Evolutionary conservation across 1,284 basidiomycete species (phyloP), one percentile per base, ranked within the genome.

Genomic region (Amylostereum chailletii): DNA sequence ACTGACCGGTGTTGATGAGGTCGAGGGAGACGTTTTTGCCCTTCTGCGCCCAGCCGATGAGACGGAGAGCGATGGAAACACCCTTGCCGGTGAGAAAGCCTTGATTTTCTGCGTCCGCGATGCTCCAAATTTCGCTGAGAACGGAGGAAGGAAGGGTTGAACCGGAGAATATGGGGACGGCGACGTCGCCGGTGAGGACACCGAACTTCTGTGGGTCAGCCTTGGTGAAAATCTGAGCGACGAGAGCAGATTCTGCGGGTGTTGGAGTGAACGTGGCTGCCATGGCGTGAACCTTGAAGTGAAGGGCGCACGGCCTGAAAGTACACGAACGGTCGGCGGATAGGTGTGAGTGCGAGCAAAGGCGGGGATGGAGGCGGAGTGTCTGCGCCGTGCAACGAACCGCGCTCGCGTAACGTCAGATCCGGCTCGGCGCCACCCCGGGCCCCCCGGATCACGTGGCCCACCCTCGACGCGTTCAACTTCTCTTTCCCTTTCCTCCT

Each of bases 31-130:
- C 66, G 56, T 75, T 74, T 61, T 90, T 84, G 49, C 94, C 92
- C 55, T 85, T 83, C 72, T 99, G 96, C 2, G 93, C 87, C 76
- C 91, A 91, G 1, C 88, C 93, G 57, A 99, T 93, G 42, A 99
- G 75, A 49, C 96, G 79, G 30, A 96, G 74, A 6, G 91, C 94
- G 53, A 89, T 76, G 42, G 90, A 84, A 62, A 93, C 88, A 38
- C 87, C 88, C 58, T 90, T 91, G 56, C 78, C 81, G 10, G 91
- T 86, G 50, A 99, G 76, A 69, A 87, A 93, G 3, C 94, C 94
- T 55, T 90, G 90, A 72, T 96, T 94, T 42, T 92, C 86, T 46
- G 87, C 85, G 71, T 99, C 96, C 39, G 94, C 86, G 53, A 98
- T 70, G 48, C 75, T 79, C 95, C 96, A 99, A 58, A 99, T 86